Evolutionary conservation across 441 rosid genomes (phyloP).

Genomic region (Pelargonium australe): DNA sequence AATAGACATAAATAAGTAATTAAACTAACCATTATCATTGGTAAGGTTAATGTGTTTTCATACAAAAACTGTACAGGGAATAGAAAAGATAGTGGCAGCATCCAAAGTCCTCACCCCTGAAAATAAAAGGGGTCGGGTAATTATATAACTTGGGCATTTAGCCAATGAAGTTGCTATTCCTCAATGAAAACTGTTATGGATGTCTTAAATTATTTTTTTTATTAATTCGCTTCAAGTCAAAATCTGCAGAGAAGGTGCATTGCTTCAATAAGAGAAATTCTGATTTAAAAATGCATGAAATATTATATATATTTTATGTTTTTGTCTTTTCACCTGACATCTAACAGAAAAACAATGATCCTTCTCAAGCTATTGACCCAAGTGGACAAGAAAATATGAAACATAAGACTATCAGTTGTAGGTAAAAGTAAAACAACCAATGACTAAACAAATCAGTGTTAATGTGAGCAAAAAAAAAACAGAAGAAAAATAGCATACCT

Average conservation of each 20-base stretch:
- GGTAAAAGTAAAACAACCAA: neutral
- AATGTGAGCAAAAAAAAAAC: neutral
- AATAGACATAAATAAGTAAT: neutral
- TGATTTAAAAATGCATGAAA: neutral
- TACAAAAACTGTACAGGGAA: no score
- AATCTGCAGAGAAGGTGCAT: no score
- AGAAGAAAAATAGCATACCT: conserved; percentile 36
- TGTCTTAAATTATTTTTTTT: neutral
- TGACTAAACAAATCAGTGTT: neutral
- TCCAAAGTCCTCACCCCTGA: no score
- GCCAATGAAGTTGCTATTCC: no score
- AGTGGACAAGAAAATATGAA: neutral
- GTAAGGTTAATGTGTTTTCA: no score
- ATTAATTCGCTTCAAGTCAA: neutral
- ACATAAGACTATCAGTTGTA: neutral
- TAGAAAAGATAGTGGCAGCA: no score
- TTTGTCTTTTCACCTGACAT: neutral
- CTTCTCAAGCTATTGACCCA: neutral
- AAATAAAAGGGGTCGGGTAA: no score
- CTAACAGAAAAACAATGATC: neutral
- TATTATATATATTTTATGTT: neutral
- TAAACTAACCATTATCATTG: no score
- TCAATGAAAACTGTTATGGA: neutral
- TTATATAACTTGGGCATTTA: no score
- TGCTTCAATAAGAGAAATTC: neutral